phyloP scores from a whole-genome alignment of 2,329 filamentous ascomycete genomes.

The Cercospora sojina region DNA sequence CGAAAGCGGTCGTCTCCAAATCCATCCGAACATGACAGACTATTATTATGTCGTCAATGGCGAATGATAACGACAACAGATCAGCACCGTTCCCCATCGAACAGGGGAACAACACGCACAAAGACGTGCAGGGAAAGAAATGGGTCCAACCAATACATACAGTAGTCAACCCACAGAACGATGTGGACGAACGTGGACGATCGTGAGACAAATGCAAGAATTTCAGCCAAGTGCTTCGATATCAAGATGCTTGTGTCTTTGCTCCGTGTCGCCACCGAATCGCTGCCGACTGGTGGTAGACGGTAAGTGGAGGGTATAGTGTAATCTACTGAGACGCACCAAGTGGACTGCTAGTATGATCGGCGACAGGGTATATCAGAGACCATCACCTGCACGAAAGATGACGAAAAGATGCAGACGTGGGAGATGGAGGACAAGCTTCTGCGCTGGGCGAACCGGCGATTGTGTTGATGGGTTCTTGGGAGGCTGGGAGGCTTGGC shows the following conservation, averaged over 20 bases:
- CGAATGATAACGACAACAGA: background rate
- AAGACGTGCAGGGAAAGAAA: background rate
- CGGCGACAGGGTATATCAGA: slow-evolving; percentile 5
- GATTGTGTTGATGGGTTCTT: background rate
- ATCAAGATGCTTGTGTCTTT: slow-evolving; percentile 2
- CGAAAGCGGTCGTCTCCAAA: background rate
- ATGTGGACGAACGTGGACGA: slow-evolving; percentile 1
- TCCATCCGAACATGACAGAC: background rate
- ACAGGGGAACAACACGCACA: background rate
- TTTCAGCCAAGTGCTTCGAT: background rate
- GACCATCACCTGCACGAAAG: slow-evolving; percentile 1
- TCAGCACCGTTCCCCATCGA: background rate
- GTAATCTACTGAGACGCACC: slow-evolving; percentile 1
- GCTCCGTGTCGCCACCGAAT: background rate
- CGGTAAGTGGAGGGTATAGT: slow-evolving; percentile 5
- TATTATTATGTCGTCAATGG: background rate
- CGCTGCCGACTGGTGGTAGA: background rate
- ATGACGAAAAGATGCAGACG: slow-evolving; percentile 9
- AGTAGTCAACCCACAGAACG: background rate
- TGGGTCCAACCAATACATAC: background rate
- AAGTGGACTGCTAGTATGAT: slow-evolving; percentile 13
- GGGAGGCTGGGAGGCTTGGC: background rate
- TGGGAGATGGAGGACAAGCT: background rate
- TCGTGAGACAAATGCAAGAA: background rate
- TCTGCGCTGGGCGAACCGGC: background rate